Evolutionary conservation across 2,329 filamentous ascomycete species (phyloP).

Genomic region (Simplicillium aogashimaense): DNA sequence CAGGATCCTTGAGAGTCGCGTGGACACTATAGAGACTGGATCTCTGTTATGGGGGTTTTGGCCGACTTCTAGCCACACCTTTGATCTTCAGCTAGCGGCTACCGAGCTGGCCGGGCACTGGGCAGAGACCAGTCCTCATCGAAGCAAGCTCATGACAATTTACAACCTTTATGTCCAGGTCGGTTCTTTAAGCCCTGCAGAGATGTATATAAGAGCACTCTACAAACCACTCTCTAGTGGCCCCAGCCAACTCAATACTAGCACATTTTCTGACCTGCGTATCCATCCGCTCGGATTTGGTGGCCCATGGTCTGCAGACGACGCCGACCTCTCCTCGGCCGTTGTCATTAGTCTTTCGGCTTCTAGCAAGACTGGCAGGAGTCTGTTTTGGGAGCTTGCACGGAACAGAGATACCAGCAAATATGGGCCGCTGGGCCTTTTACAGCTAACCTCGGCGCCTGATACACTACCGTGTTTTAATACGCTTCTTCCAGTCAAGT

Average conservation of each 20-base stretch:
- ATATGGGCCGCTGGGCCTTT: conserved; percentile 12
- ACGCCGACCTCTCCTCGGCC: conserved; percentile 21
- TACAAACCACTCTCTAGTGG: not conserved
- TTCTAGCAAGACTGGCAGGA: conserved; percentile 18
- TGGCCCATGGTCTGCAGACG: conserved; percentile 15
- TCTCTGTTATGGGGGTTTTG: conserved; percentile 31
- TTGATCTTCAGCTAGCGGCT: conserved; percentile 24
- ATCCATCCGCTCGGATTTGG: conserved; percentile 9
- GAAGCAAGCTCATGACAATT: conserved; percentile 15
- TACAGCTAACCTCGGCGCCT: conserved; percentile 17
- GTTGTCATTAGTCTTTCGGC: conserved; percentile 20
- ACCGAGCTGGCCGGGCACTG: conserved; percentile 18
- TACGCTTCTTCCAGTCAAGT: conserved; percentile 3
- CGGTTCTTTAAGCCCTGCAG: not conserved
- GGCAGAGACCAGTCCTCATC: conserved; percentile 24
- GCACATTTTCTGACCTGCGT: conserved; percentile 1
- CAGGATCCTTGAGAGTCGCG: conserved; percentile 28
- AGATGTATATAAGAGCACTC: not conserved
- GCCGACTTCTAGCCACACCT: conserved; percentile 25
- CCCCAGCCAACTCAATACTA: conserved; percentile 10
- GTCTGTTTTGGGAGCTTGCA: conserved; percentile 15
- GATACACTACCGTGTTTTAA: conserved; percentile 2
- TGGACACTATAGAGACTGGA: conserved; percentile 20
- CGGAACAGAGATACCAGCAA: conserved; percentile 5
- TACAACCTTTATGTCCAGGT: conserved; percentile 31